Percentiles rank a stretch among this genome's conserved stretches.
phyloP scores from a whole-genome alignment of 2,329 filamentous ascomycete species.

The Sphaceloma murrayae region DNA sequence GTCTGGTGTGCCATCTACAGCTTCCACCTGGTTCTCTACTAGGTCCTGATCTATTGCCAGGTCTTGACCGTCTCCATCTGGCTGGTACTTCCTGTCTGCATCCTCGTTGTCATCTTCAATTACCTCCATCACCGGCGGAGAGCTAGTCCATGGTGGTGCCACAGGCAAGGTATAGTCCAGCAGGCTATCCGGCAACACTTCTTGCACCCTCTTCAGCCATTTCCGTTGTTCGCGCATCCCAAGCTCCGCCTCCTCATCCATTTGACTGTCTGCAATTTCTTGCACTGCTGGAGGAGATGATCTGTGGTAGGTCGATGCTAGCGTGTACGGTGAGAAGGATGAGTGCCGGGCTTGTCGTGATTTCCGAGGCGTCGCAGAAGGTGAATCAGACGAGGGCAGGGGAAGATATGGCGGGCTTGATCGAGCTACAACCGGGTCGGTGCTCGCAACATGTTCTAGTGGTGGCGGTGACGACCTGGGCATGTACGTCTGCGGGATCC shows the following conservation, averaged over 20 bases:
- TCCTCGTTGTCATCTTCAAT: not conserved
- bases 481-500: slow-evolving; percentile 12
- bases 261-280: not conserved
- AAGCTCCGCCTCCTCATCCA: not conserved
- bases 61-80: not conserved
- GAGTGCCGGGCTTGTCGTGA: not conserved
- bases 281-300: not conserved
- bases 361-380: not conserved
- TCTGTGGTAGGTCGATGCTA: not conserved
- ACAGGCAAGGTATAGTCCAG: slow-evolving; percentile 18
- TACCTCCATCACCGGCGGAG: not conserved
- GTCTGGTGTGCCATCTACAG: not conserved
- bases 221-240: not conserved
- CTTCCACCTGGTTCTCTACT: not conserved
- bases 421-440: not conserved
- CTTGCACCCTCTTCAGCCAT: slow-evolving; percentile 2
- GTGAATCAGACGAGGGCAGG: not conserved
- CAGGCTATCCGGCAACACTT: slow-evolving; percentile 18
- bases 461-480: slow-evolving; percentile 9
- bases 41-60: not conserved
- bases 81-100: not conserved
- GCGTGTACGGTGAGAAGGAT: slow-evolving; percentile 1
- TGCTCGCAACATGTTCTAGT: no score
- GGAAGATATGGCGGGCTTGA: not conserved
- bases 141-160: slow-evolving; percentile 17